A percentile compares a stretch with the other conserved stretches of the same genome.
Evolutionary conservation across 495 filamentous ascomycete genomes (phyloP).

Genomic region (Lasiosphaeriaceae sp.): DNA sequence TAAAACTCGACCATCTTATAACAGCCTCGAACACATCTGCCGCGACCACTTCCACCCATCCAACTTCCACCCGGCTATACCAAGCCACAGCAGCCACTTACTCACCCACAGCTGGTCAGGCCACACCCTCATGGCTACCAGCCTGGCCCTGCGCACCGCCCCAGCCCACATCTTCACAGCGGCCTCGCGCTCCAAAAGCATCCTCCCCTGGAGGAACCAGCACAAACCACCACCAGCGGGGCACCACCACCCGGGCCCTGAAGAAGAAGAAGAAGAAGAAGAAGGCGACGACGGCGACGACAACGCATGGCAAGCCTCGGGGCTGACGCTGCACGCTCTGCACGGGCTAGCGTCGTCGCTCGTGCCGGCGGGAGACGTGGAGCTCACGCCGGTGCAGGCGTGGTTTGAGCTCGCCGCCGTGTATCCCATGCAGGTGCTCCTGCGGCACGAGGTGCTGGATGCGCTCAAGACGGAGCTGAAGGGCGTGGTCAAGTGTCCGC

Average conservation of each 20-base stretch:
- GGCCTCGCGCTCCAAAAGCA: conserved; percentile 9
- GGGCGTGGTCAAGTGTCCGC: conserved; percentile 32
- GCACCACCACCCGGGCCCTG: background rate
- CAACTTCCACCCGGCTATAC: conserved; percentile 18
- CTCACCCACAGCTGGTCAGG: conserved; percentile 28
- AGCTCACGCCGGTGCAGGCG: conserved; percentile 49
- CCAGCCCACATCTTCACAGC: conserved; percentile 23
- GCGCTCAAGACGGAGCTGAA: conserved; percentile 32
- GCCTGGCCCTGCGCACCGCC: conserved; percentile 34
- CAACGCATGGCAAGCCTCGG: conserved; percentile 20
- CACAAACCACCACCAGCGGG: conserved; percentile 6
- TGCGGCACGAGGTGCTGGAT: conserved; percentile 18
- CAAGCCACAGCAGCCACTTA: conserved; percentile 20
- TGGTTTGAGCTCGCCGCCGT: conserved; percentile 44
- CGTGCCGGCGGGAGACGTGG: conserved; percentile 28
- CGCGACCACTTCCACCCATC: conserved; percentile 40
- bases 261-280: background rate
- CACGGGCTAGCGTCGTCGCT: conserved; percentile 36
- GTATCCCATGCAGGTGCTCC: conserved; percentile 21
- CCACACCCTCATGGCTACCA: conserved; percentile 45
- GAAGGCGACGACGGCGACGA: background rate
- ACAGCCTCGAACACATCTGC: conserved; percentile 49
- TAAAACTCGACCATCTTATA: background rate
- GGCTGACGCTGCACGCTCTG: conserved; percentile 34
- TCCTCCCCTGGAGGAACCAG: background rate